Evolutionary conservation across 129 eudicot species (phyloP), one percentile per base, ranked within the genome.

Genomic region (Flaveria linearis): DNA sequence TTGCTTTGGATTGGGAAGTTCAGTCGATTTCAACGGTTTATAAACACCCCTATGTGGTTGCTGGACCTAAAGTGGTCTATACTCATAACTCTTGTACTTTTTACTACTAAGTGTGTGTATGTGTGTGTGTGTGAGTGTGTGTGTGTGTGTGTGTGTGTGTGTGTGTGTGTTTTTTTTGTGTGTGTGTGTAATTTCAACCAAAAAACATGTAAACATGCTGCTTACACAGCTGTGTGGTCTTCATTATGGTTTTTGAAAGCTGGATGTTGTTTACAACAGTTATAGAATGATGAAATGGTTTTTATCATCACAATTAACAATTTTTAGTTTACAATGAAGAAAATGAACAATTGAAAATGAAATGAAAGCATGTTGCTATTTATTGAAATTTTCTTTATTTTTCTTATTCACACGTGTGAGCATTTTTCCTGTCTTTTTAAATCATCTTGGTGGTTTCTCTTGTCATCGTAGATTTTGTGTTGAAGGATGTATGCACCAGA

Each of bases 401-500:
- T 26, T 55, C 39, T 28, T 22, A 43, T 56, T 16, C 22, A 63
- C 63, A 28, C 12, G 8, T 42, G 2, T 13, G 55, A 41, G 4
- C 51, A 56, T 43, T 53, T 18, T 28, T 7, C 15, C 33, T 2
- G 14, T 3, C 52, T 64, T 50, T 12, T 57, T 45, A 20, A 7
- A 7, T 26, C 25, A 22, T 36, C 41, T 67, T 57, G 16, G 46
- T 33, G 66, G 43, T 62, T 50, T 64, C 68, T 66, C 20, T n/a
- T 83, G 81, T 49, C 60, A 71, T 75, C 33, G 50, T 88, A 86
- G 95, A 60, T 82, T 84, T 61, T 61, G 47, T 56, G 36, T 68
- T 79, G 51, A 66, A 74, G 42, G 81, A 42, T 47, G 51, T 46
- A 17, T 22, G 62, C 18, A 79, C 77, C 74, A 82, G 81, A 87